These are phyloP conservation scores for Fraxinus platypoda DNA, from an alignment of 305 asterid genomes.

Conservation along the genomic window DNA sequence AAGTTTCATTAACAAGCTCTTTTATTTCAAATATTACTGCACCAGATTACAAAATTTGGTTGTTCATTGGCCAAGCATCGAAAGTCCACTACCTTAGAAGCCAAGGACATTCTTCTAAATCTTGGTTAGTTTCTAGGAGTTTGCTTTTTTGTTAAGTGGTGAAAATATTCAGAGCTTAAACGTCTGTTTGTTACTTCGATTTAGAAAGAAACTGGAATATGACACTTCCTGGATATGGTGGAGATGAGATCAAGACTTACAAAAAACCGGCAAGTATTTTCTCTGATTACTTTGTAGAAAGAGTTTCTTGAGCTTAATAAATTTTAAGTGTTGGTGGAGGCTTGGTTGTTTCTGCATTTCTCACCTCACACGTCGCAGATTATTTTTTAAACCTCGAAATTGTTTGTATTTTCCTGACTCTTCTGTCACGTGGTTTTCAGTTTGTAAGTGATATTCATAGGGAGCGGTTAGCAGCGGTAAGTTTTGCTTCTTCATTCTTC, in stretches of 20 bases:
- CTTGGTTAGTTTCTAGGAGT: conserved; percentile 56
- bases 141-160: conserved; percentile 4
- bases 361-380: neutral
- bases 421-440: conserved; percentile 44
- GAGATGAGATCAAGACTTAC: conserved; percentile 83
- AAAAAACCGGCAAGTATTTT: conserved; percentile 63
- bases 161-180: conserved; percentile 24
- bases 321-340: neutral
- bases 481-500: conserved; percentile 24
- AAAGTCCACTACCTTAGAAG: conserved; percentile 79
- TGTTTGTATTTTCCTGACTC: conserved; percentile 16
- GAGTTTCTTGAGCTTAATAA: neutral
- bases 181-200: conserved; percentile 24
- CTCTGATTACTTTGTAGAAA: conserved; percentile 10
- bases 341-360: neutral
- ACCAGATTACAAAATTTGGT: conserved; percentile 76
- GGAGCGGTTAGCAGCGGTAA: conserved; percentile 82
- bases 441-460: conserved; percentile 64
- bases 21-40: neutral
- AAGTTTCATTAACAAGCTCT: neutral
- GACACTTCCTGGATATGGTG: conserved; percentile 84
- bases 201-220: conserved; percentile 90
- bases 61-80: conserved; percentile 93
- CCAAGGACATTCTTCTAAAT: conserved; percentile 86
- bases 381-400: neutral